A percentile compares a stretch with the other conserved stretches of the same genome.
Evolutionary conservation across 805 yeast species (phyloP).

Genomic region (Maudiozyma turicensis): DNA sequence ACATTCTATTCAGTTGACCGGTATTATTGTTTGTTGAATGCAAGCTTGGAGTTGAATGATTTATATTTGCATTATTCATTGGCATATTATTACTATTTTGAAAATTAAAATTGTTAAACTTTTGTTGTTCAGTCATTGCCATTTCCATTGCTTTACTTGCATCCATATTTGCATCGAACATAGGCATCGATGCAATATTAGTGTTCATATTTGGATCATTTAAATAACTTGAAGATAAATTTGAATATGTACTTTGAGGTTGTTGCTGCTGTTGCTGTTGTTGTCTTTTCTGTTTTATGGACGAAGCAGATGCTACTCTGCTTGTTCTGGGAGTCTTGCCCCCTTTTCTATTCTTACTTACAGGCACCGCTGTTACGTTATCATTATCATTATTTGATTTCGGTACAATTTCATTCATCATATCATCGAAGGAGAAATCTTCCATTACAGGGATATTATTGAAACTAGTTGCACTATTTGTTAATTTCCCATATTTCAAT

Average conservation of each 20-base stretch:
- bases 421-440: neutral
- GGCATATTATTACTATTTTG: neutral
- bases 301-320: too few relatives aligned
- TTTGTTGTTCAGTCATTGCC: neutral
- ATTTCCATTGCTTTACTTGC: neutral
- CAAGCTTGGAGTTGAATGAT: neutral
- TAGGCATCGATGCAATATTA: constrained; percentile 5
- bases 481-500: constrained; percentile 12
- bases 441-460: neutral
- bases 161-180: constrained; percentile 3
- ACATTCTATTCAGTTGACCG: neutral
- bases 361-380: neutral
- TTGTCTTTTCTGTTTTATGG: neutral
- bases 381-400: constrained; percentile 9
- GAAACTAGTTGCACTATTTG: neutral
- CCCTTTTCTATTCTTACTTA: neutral
- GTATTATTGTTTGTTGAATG: neutral
- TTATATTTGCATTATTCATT: neutral
- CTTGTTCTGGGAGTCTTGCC: neutral
- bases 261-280: too few relatives aligned
- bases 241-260: neutral
- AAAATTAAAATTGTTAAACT: neutral
- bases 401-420: constrained; percentile 18
- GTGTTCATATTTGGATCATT: constrained; percentile 1
- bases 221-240: neutral